A percentile compares a stretch with the other conserved stretches of the same genome.
Evolutionary conservation across 495 filamentous ascomycete genomes (phyloP).

Genomic region (Annulohypoxylon stygium): DNA sequence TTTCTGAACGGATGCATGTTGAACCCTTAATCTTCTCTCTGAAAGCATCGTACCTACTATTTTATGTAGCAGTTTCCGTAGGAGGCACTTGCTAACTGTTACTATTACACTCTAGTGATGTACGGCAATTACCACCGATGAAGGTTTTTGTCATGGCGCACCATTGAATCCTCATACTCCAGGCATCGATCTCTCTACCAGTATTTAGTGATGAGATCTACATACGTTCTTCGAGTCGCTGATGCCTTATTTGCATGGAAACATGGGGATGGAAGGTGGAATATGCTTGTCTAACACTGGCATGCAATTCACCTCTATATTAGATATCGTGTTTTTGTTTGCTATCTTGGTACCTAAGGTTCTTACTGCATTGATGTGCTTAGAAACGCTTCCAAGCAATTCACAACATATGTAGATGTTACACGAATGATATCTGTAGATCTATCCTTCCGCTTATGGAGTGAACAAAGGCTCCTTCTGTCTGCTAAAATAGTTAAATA

Average conservation of each 20-base stretch:
- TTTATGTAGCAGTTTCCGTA: background rate
- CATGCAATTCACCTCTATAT: background rate
- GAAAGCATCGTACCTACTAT: constrained; percentile 48
- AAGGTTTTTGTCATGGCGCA: background rate
- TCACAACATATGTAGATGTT: background rate
- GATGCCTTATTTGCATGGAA: background rate
- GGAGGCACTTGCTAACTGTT: constrained; percentile 17
- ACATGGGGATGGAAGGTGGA: background rate
- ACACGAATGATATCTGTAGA: background rate
- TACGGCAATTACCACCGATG: background rate
- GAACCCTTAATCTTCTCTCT: constrained; percentile 75
- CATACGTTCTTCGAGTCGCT: background rate
- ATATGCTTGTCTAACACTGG: background rate
- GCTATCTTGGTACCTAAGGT: background rate
- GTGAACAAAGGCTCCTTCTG: background rate
- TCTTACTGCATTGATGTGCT: background rate
- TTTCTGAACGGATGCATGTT: constrained; percentile 60
- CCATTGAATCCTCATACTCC: background rate
- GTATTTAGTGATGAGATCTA: background rate
- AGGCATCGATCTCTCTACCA: background rate
- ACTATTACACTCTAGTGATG: background rate
- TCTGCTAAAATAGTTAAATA: background rate
- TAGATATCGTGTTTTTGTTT: background rate
- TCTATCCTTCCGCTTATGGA: background rate
- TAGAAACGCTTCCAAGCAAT: background rate